Base-by-base conservation (phyloP, 2,329 filamentous ascomycete species). In the Pyrenochaeta sp. region DNA sequence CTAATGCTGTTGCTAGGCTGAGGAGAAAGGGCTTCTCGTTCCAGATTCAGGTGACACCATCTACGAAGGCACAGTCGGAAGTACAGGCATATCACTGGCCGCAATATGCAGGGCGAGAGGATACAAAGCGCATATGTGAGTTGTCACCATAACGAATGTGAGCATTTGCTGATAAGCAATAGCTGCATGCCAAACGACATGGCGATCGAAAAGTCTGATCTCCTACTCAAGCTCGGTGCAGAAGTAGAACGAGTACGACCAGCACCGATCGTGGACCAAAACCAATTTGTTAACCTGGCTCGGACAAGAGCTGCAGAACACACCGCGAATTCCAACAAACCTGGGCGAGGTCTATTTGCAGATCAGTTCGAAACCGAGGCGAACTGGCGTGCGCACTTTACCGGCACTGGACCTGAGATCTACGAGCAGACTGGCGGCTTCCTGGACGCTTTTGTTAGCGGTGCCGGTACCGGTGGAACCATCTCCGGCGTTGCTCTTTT, bases 11-110 rank as follows among this genome's bases (percentile, higher is more conserved):
- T 28, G 44, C 80, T 32, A 88, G 76, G 95, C 93, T 43, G 95
- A 99, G 82, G 84, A 87, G 60, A 80, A 85, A 48, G 93, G 93
- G 2, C 82, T 93, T 19, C 80, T 99, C 45, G 85, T 84, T 0
- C 94, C 95, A 0, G 83, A 90, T 66, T 89, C 90, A 24, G 94
- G 94, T 60, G 95, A 99, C 77, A 96, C 91, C 43, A 93, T 99
- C 71, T 99, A 98, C 78, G 95, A 99, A 81, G 95, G 95, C 65
- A 99, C 95, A 1, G 93, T 97, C 15, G 95, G 95, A 58, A 96
- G 92, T 74, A 99, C 95, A 0, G 95, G 95, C 24, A 98, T 99
- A 69, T 97, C 93, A 15, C 84, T 99, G 9, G 95, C 95, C 2
- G 91, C 91, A 0, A 87, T 99, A 50, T 93, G 92, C 49, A 86